Evolutionary conservation across 768 basidiomycete species (phyloP).

Genomic region (Galerina marginata): DNA sequence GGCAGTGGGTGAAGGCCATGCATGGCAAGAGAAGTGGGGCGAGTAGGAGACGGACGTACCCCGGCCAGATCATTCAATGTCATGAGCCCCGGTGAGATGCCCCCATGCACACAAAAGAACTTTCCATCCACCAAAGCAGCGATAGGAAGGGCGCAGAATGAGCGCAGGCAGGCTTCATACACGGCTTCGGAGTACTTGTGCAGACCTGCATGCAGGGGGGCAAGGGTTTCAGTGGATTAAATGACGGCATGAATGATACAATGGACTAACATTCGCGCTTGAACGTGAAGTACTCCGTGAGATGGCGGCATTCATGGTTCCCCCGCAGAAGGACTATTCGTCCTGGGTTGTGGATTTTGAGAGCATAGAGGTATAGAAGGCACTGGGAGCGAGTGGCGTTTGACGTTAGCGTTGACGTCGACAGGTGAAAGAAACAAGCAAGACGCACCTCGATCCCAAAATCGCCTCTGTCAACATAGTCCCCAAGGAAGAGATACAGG

Average conservation of each 20-base stretch:
- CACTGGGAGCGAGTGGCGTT: slow-evolving; percentile 51
- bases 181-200: slow-evolving; percentile 88
- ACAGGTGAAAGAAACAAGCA: background rate
- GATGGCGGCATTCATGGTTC: slow-evolving; percentile 96
- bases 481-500: slow-evolving; percentile 91
- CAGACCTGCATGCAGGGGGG: slow-evolving; percentile 54
- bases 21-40: background rate
- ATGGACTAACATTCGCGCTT: slow-evolving; percentile 86
- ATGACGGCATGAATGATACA: slow-evolving; percentile 7
- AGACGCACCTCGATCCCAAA: slow-evolving; percentile 68
- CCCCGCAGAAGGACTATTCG: slow-evolving; percentile 87
- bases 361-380: slow-evolving; percentile 88
- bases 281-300: slow-evolving; percentile 98
- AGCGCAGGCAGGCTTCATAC: slow-evolving; percentile 91
- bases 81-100: slow-evolving; percentile 86
- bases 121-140: slow-evolving; percentile 92
- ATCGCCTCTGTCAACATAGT: slow-evolving; percentile 96
- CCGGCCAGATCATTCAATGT: slow-evolving; percentile 67
- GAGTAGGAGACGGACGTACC: slow-evolving; percentile 15
- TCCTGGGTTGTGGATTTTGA: slow-evolving; percentile 90
- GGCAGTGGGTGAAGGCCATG: too few relatives aligned
- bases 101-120: slow-evolving; percentile 98
- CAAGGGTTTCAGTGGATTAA: background rate
- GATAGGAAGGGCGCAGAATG: slow-evolving; percentile 90
- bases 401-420: background rate